Evolutionary conservation across 495 filamentous ascomycete genomes (phyloP), one percentile per base, ranked within the genome.

Genomic region (Trichoderma asperelloides): DNA sequence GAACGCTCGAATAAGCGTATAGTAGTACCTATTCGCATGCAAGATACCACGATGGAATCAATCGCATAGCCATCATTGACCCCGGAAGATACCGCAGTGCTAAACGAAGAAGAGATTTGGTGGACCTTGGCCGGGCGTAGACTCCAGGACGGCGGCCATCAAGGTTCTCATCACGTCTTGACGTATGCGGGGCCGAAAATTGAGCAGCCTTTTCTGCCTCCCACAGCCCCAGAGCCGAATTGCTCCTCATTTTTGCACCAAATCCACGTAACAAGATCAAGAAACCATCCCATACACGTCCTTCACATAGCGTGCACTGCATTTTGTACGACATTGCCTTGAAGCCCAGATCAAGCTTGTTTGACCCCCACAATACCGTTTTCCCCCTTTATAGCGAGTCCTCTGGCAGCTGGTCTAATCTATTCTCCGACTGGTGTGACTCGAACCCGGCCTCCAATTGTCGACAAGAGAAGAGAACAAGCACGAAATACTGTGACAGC

Each of bases 151-250:
- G 27, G 69, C 66, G 67, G 49, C 71, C 71, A 73, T 73, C 71
- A 73, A 70, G 71, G 71, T 73, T 69, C 71, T 73, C 70, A 68
- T 15, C 67, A 69, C 70, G 66, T 18, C 12, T 47, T 55, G 39
- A 64, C 68, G 21, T 30, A 23, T 60, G 55, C 55, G 55, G 55
- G 55, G 55, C 55, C n/a, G 28, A 60, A 60, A 60, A 60, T 11
- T 16, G 28, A 30, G 28, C 23, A 25, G 16, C 25, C 28, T 30
- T 30, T 30, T 30, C 27, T 30, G 23, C 28, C 66, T 57, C 66
- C 57, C 57, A 40, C 43, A 37, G 23, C 64, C 21, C 37, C 30
- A 39, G 63, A 71, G 62, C 66, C 66, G 43, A 37, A 49, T 65
- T 21, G 9, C 28, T 60, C 15, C 45, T 62, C 27, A 27, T 68